Percentiles rank a stretch among this genome's conserved stretches.
Evolutionary conservation across 2,329 filamentous ascomycete genomes (phyloP).

Genomic region (Botrytis hyacinthi): DNA sequence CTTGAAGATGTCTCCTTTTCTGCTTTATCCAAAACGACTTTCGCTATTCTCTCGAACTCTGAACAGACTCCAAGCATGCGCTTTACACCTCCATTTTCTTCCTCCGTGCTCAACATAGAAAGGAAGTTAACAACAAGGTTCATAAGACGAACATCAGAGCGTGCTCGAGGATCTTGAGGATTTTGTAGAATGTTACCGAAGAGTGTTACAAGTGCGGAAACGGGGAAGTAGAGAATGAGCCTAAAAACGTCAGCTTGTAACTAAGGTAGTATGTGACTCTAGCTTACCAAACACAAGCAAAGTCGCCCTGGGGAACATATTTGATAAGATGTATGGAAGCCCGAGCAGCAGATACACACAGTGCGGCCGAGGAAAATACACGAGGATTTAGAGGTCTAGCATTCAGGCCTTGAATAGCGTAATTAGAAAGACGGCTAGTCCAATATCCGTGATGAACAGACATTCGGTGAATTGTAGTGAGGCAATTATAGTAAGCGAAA

Average conservation of each 20-base stretch:
- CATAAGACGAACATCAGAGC: slow-evolving; percentile 89
- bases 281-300: slow-evolving; percentile 86
- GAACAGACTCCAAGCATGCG: slow-evolving; percentile 91
- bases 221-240: slow-evolving; percentile 95
- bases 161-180: slow-evolving; percentile 81
- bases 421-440: slow-evolving; percentile 93
- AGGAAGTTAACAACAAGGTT: slow-evolving; percentile 89
- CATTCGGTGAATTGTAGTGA: slow-evolving; percentile 98
- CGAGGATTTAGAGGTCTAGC: slow-evolving; percentile 86
- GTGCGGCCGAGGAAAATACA: slow-evolving; percentile 87
- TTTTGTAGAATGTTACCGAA: slow-evolving; percentile 98
- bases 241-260: slow-evolving; percentile 43
- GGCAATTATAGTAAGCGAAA: slow-evolving; percentile 95
- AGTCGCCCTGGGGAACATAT: slow-evolving; percentile 94
- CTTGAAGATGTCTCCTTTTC: slow-evolving; percentile 70
- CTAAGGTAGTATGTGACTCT: not conserved
- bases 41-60: slow-evolving; percentile 95
- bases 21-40: slow-evolving; percentile 83
- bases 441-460: slow-evolving; percentile 97
- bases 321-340: slow-evolving; percentile 92
- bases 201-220: slow-evolving; percentile 88
- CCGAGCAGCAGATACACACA: slow-evolving; percentile 89
- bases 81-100: slow-evolving; percentile 84
- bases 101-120: slow-evolving; percentile 82
- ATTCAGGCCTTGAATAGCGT: slow-evolving; percentile 91